Evolutionary conservation across 495 filamentous ascomycete genomes (phyloP).

Genomic region (Neurospora intermedia): DNA sequence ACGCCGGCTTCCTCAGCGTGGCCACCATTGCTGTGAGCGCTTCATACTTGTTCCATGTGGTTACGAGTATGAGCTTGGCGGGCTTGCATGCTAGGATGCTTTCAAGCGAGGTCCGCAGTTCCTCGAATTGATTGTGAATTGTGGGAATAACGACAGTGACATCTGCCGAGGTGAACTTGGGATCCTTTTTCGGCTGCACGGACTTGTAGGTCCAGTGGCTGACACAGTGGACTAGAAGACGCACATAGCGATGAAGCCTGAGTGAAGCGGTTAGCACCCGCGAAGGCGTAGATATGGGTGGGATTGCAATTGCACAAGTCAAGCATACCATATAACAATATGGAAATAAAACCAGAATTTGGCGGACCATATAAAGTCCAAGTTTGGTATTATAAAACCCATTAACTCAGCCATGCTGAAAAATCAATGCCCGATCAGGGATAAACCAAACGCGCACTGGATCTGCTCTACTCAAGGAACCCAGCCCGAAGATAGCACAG

Average conservation of each 20-base stretch:
- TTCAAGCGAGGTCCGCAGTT: constrained; percentile 39
- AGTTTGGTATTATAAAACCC: constrained; percentile 24
- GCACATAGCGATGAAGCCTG: constrained; percentile 43
- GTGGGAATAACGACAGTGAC: constrained; percentile 50
- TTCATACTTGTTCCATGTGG: constrained; percentile 40
- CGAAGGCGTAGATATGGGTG: background rate
- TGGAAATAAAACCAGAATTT: constrained; percentile 26
- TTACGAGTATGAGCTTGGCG: constrained; percentile 43
- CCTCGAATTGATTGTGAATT: constrained; percentile 42
- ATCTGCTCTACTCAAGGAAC: background rate
- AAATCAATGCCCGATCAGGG: background rate
- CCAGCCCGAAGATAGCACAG: constrained; percentile 3
- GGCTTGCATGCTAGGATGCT: constrained; percentile 45
- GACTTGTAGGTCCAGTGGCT: constrained; percentile 43
- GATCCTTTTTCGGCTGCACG: constrained; percentile 28
- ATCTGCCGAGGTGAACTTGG: constrained; percentile 36
- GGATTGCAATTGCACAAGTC: background rate
- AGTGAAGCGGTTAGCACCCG: constrained; percentile 8
- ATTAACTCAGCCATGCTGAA: constrained; percentile 22
- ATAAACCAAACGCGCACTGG: background rate
- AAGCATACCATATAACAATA: constrained; percentile 33
- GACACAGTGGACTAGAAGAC: constrained; percentile 40
- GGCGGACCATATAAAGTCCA: constrained; percentile 30
- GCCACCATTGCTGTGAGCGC: constrained; percentile 34
- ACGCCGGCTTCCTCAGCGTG: constrained; percentile 21